Conservation (phyloP, 805 yeast species). For the Myxozyma kluyveri region DNA sequence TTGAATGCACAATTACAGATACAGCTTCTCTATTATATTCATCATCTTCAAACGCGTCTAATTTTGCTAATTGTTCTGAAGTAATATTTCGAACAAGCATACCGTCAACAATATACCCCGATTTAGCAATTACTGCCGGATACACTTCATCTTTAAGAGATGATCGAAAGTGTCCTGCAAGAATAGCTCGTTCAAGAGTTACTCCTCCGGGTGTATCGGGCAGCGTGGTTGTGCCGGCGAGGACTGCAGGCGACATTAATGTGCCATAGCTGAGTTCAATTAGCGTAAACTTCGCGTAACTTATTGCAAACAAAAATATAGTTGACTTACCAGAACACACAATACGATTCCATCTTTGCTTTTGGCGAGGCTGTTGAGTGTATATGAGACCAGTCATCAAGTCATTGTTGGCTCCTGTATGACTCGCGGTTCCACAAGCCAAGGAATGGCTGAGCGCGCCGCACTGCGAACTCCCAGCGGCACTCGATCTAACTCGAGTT, state of each 20-base stretch:
- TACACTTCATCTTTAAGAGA: constrained; percentile 26
- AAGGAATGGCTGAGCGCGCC: no score
- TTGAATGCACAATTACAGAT: constrained; percentile 2
- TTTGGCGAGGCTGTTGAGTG: no score
- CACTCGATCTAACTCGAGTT: no score
- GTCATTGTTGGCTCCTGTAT: no score
- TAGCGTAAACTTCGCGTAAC: neutral
- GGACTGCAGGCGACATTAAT: constrained; percentile 31
- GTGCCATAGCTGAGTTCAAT: constrained; percentile 30
- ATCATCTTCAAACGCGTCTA: constrained; percentile 33
- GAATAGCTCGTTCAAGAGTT: constrained; percentile 12
- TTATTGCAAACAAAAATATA: neutral
- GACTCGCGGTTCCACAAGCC: no score
- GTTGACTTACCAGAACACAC: constrained; percentile 15
- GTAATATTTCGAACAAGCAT: constrained; percentile 24
- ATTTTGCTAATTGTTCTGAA: constrained; percentile 10
- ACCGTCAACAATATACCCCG: constrained; percentile 21
- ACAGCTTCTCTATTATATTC: constrained; percentile 30
- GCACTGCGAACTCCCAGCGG: no score
- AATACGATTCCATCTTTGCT: no score
- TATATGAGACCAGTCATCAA: no score
- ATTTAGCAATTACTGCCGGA: constrained; percentile 22
- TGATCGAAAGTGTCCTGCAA: constrained; percentile 16
- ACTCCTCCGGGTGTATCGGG: no score
- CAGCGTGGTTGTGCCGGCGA: no score